A percentile compares a stretch with the other conserved stretches of the same genome.
Conservation (phyloP, 1,284 basidiomycete species). For the Meira miltonrushii region DNA sequence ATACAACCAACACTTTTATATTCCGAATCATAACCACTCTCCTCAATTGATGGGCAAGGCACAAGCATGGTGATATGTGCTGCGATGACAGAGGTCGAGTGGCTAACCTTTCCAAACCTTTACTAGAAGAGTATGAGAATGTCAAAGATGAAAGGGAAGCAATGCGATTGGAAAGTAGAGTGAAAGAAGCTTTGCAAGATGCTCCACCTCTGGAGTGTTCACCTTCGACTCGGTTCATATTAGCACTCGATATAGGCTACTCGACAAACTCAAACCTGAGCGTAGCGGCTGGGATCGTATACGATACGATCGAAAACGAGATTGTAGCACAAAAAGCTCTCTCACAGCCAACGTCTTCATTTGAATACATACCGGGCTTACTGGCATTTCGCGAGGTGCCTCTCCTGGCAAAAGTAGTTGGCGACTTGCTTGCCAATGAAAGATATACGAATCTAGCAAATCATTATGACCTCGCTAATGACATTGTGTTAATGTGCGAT, state of each 20-base stretch:
- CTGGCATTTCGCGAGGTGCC: conserved; percentile 10
- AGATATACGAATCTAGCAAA: no score
- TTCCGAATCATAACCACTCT: no score
- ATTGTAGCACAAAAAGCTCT: neutral
- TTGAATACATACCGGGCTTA: conserved; percentile 1
- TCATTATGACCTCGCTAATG: neutral
- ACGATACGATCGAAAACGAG: neutral
- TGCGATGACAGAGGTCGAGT: no score
- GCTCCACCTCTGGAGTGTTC: no score
- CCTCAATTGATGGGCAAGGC: no score
- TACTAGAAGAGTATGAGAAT: no score
- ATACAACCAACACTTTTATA: no score
- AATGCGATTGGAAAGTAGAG: no score
- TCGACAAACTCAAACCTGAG: neutral
- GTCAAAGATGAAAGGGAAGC: no score
- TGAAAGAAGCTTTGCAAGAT: no score
- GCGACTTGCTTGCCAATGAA: neutral
- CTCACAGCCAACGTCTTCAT: neutral
- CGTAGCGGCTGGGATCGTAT: neutral
- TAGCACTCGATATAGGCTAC: conserved; percentile 1
- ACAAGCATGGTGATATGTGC: no score
- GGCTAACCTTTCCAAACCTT: no score
- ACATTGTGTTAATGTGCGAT: conserved; percentile 5
- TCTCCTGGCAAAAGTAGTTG: neutral
- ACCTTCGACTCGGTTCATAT: neutral